Conservation (phyloP, 345 rosid species). For the Triadica sebifera region DNA sequence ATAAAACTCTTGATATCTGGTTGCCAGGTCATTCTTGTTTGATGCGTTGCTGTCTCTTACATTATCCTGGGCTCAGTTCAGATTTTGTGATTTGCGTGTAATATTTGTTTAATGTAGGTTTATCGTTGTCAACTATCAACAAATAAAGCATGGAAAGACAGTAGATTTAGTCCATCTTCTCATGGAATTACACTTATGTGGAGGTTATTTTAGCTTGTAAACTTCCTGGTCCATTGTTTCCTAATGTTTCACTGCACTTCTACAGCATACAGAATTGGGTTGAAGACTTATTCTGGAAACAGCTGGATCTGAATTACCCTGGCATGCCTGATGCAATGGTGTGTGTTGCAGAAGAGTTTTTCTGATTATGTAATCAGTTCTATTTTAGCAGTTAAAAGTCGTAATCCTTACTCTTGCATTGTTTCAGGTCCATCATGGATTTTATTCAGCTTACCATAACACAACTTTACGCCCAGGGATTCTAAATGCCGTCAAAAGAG, state of each 20-base stretch:
- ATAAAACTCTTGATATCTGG: neutral
- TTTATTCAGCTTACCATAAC: conserved; percentile 86
- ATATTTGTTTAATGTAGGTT: neutral
- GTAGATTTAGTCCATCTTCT: neutral
- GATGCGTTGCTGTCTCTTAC: neutral
- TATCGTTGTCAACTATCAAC: neutral
- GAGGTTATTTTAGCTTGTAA: neutral
- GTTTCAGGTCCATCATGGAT: conserved; percentile 87
- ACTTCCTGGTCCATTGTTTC: conserved; percentile 6
- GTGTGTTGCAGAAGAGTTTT: conserved; percentile 16
- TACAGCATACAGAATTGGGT: conserved; percentile 92
- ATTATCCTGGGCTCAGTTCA: neutral
- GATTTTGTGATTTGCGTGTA: neutral
- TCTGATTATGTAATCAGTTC: neutral
- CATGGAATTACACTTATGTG: neutral
- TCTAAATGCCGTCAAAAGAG: conserved; percentile 56
- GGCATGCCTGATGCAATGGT: conserved; percentile 97
- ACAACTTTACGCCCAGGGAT: conserved; percentile 83
- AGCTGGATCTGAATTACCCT: conserved; percentile 88
- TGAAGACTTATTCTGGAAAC: conserved; percentile 87
- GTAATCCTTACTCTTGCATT: conserved; percentile 4
- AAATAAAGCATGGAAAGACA: neutral
- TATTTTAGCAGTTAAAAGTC: neutral
- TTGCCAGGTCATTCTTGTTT: neutral
- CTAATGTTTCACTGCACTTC: conserved; percentile 8